These are phyloP conservation scores for Blastobotrys attinorum DNA, from an alignment of 805 yeast species.

Conservation along the genomic window DNA sequence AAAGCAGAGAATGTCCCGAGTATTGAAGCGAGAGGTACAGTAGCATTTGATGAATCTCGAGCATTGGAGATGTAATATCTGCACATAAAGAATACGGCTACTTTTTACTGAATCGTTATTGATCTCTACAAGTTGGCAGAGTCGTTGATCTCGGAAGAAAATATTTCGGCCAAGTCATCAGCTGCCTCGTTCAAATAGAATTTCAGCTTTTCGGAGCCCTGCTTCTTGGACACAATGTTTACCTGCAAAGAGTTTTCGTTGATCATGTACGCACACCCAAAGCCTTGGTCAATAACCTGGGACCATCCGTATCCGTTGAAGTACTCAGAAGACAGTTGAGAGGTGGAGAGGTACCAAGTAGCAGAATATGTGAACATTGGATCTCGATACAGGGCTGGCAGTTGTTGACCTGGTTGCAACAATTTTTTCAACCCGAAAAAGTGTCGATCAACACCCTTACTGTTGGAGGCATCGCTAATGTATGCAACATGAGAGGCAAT, in stretches of 20 bases:
- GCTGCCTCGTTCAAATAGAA: constrained; percentile 71
- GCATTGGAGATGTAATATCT: constrained; percentile 1
- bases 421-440: constrained; percentile 78
- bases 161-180: constrained; percentile 65
- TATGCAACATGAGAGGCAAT: constrained; percentile 65
- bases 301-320: constrained; percentile 95
- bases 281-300: constrained; percentile 88
- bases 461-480: constrained; percentile 70
- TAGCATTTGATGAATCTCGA: constrained; percentile 5
- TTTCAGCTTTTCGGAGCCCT: constrained; percentile 40
- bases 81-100: no score
- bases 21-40: constrained; percentile 1
- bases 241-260: constrained; percentile 79
- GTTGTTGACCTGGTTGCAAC: constrained; percentile 46
- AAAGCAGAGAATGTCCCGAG: constrained; percentile 2
- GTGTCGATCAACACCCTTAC: constrained; percentile 90
- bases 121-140: constrained; percentile 33
- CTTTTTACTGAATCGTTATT: no score
- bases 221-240: constrained; percentile 69
- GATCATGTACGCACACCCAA: constrained; percentile 90
- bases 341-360: constrained; percentile 82
- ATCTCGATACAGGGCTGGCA: constrained; percentile 65
- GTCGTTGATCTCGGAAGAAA: constrained; percentile 32
- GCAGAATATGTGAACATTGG: constrained; percentile 68
- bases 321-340: constrained; percentile 77